phyloP scores from a whole-genome alignment of 139 green algal species.

The Chlamydomonas sp. region DNA sequence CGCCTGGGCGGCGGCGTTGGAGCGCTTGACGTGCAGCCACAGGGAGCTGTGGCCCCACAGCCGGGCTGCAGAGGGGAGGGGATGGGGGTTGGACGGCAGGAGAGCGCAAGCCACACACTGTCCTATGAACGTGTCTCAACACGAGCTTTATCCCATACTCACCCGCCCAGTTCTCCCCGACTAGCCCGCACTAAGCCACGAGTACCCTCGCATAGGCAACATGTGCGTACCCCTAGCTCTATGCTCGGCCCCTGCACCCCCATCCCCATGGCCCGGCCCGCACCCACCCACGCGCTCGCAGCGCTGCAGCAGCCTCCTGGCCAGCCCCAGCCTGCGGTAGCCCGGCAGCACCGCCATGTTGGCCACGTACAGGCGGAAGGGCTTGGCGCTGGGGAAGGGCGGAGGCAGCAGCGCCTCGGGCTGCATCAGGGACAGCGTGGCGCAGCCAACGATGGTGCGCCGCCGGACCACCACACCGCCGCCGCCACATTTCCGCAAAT shows the following conservation, averaged over 20 bases:
- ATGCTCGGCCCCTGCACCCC: not conserved
- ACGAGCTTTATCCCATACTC: not conserved
- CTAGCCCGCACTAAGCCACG: not conserved
- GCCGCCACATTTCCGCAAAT: not conserved
- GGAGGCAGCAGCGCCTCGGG: constrained; percentile 74
- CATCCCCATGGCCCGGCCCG: not conserved
- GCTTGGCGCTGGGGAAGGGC: constrained; percentile 71
- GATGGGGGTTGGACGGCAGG: not conserved
- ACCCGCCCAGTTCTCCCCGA: not conserved
- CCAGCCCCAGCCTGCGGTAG: constrained; percentile 61
- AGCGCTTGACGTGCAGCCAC: constrained; percentile 70
- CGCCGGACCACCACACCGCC: not conserved
- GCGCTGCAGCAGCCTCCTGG: constrained; percentile 49
- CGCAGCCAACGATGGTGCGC: constrained; percentile 38
- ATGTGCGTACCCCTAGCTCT: not conserved
- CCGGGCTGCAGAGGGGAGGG: constrained; percentile 30
- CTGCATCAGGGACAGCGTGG: constrained; percentile 49
- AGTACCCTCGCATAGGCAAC: not conserved
- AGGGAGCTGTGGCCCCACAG: constrained; percentile 56
- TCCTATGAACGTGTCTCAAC: not conserved
- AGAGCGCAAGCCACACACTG: not conserved
- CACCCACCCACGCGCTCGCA: constrained; percentile 65
- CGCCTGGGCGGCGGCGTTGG: constrained; percentile 52
- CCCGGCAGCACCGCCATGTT: constrained; percentile 74
- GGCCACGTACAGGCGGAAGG: constrained; percentile 66